Evolutionary conservation across 257 asterid genomes (phyloP).

Genomic region (Leptodermis oblonga): DNA sequence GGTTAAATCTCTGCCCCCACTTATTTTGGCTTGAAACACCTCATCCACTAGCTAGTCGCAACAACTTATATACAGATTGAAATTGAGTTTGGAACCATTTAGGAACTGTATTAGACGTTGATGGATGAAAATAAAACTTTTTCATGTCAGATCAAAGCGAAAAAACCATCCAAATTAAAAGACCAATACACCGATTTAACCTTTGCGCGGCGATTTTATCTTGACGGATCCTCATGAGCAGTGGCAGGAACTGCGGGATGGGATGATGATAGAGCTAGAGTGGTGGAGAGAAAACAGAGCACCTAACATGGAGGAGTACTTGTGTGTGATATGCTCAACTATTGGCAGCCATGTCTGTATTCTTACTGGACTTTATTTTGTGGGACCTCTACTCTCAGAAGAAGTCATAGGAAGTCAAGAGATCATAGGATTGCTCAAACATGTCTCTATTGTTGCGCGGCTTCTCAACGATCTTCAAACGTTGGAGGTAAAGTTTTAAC

Average conservation of each 20-base stretch:
- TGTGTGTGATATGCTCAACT: slow-evolving; percentile 10
- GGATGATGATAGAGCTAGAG: slow-evolving; percentile 10
- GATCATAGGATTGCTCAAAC: slow-evolving; percentile 15
- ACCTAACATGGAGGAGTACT: slow-evolving; percentile 22
- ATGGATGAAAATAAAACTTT: too few species aligned
- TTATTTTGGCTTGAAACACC: too few species aligned
- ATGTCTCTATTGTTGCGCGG: slow-evolving; percentile 9
- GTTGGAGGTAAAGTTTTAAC: slow-evolving; percentile 17
- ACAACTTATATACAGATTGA: too few species aligned
- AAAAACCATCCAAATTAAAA: too few species aligned
- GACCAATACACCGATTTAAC: too few species aligned
- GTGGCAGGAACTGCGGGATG: slow-evolving; percentile 20
- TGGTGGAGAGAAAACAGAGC: slow-evolving; percentile 13
- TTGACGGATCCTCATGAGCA: background rate
- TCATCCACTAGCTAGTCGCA: too few species aligned
- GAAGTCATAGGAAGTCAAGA: slow-evolving; percentile 14
- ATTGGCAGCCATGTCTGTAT: slow-evolving; percentile 1
- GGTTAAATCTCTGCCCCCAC: too few species aligned
- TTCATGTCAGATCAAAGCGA: too few species aligned
- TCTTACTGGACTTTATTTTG: slow-evolving; percentile 17
- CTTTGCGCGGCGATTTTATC: background rate
- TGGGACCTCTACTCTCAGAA: slow-evolving; percentile 17
- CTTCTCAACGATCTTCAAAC: slow-evolving; percentile 27
- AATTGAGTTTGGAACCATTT: too few species aligned
- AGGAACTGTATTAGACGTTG: too few species aligned